Evolutionary conservation across 257 asterid genomes (phyloP).

Genomic region (Eucommia ulmoides): DNA sequence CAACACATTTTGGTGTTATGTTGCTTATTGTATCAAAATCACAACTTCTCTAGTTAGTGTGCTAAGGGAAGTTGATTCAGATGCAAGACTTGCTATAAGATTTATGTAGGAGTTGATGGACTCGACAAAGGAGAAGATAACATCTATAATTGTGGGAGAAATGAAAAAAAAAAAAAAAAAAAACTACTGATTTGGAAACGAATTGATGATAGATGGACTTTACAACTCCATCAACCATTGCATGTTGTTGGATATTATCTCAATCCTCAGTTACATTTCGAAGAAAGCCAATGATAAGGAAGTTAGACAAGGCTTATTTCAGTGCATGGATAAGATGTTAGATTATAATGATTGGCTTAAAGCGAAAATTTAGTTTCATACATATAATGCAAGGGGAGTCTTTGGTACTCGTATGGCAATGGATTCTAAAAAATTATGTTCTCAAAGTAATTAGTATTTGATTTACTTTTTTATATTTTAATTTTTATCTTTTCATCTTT

Average conservation of each 20-base stretch:
- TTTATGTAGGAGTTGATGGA: no score
- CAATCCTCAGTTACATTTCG: no score
- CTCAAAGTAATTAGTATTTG: neutral
- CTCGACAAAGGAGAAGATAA: neutral
- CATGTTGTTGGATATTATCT: no score
- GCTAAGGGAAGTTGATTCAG: neutral
- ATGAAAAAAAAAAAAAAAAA: neutral
- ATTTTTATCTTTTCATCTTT: no score
- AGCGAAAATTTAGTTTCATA: neutral
- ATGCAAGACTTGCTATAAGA: neutral
- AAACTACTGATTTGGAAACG: no score
- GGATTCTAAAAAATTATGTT: neutral
- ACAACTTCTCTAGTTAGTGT: neutral
- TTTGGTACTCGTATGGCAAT: neutral
- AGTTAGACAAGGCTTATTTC: neutral
- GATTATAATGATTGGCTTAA: no score
- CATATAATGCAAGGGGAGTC: neutral
- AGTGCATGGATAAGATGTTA: neutral
- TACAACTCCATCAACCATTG: no score
- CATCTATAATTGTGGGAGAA: neutral
- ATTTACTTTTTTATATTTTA: no score
- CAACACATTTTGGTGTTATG: neutral
- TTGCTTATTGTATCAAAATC: no score
- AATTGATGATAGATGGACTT: no score
- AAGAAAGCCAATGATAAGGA: neutral